Conservation (phyloP, 148 eudicot species). For the Amaranthus cruentus region DNA sequence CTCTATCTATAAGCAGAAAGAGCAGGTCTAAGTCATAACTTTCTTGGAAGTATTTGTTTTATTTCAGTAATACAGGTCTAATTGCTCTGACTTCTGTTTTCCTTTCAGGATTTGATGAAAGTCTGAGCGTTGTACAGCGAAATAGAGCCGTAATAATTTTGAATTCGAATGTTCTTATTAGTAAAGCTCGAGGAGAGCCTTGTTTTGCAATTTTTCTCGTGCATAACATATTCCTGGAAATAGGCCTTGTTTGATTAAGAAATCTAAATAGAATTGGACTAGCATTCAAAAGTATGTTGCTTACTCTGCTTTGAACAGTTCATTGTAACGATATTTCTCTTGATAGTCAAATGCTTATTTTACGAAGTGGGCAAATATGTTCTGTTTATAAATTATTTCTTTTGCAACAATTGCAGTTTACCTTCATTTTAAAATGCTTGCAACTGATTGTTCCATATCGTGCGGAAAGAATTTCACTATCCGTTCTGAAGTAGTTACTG, state of each 20-base stretch:
- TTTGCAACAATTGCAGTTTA: too few relatives aligned
- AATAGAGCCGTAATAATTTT: background rate
- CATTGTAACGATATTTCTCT: too few relatives aligned
- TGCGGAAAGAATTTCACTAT: too few relatives aligned
- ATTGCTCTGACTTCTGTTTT: background rate
- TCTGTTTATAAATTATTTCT: too few relatives aligned
- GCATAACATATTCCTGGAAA: constrained; percentile 8
- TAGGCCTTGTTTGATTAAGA: constrained; percentile 1
- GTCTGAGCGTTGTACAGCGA: constrained; percentile 37
- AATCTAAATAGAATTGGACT: background rate
- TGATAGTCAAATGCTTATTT: too few relatives aligned
- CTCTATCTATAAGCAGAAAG: constrained; percentile 75
- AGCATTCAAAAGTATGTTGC: background rate
- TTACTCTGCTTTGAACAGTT: background rate
- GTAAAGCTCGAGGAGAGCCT: background rate
- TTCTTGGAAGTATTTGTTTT: background rate
- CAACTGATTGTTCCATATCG: too few relatives aligned
- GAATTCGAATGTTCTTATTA: background rate
- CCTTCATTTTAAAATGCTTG: too few relatives aligned
- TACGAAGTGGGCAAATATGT: too few relatives aligned
- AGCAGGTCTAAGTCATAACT: constrained; percentile 48
- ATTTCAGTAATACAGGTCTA: too few relatives aligned
- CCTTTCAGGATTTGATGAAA: constrained; percentile 73
- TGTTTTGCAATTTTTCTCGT: constrained; percentile 16
- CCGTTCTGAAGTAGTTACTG: too few relatives aligned